Evolutionary conservation across 2,329 filamentous ascomycete genomes (phyloP).

Genomic region (Dryadomyces quercivorus): DNA sequence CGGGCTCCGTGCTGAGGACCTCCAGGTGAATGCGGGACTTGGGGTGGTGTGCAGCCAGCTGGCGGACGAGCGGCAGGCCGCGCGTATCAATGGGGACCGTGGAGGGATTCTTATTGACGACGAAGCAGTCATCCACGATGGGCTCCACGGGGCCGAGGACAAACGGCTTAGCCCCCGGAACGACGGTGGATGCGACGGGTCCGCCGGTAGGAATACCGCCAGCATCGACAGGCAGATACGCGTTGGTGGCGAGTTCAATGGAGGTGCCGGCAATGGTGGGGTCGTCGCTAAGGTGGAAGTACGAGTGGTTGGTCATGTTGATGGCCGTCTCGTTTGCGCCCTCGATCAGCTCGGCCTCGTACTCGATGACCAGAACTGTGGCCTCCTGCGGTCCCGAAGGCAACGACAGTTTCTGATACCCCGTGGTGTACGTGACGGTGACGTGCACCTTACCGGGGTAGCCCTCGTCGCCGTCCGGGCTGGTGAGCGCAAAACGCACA

Average conservation of each 20-base stretch:
- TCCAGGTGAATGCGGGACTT: constrained; percentile 68
- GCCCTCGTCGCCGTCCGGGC: constrained; percentile 74
- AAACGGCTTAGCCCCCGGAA: constrained; percentile 55
- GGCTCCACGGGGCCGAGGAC: constrained; percentile 58
- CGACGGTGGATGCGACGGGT: constrained; percentile 49
- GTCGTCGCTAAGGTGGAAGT: constrained; percentile 52
- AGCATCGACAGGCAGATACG: constrained; percentile 62
- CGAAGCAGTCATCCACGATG: constrained; percentile 82
- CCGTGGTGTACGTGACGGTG: constrained; percentile 66
- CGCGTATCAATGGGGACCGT: constrained; percentile 56
- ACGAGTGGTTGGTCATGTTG: constrained; percentile 94
- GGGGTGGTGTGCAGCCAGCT: constrained; percentile 64
- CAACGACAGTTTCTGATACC: constrained; percentile 45
- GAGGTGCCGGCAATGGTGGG: constrained; percentile 40
- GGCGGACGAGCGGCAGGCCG: constrained; percentile 45
- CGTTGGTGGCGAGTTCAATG: constrained; percentile 54
- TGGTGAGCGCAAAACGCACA: constrained; percentile 52
- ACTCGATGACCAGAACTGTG: constrained; percentile 72
- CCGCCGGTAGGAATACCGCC: constrained; percentile 59
- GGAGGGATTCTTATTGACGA: constrained; percentile 53
- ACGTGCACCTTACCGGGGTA: constrained; percentile 78
- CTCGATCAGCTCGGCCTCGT: constrained; percentile 70
- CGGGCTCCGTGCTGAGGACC: constrained; percentile 82
- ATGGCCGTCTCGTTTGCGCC: constrained; percentile 81
- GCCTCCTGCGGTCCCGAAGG: constrained; percentile 40